These are phyloP conservation scores for Nitzschia sp. DNA, from an alignment of 108 stramenopile genomes.

Conservation along the genomic window DNA sequence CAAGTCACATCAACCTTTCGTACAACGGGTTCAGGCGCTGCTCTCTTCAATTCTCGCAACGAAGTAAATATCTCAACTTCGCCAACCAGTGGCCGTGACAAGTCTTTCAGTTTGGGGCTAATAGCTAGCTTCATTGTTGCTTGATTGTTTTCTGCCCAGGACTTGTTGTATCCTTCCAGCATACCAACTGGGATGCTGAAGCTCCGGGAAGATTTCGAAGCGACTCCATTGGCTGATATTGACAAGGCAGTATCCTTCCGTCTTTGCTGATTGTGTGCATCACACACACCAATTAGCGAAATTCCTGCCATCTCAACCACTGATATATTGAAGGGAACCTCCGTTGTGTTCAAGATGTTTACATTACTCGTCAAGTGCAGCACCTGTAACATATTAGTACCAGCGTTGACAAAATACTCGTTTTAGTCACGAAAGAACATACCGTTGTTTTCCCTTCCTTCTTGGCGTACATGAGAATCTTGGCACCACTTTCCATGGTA, in stretches of 20 bases:
- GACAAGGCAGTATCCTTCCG: conserved; percentile 9
- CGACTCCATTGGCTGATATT: conserved; percentile 12
- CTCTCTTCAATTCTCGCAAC: conserved; percentile 14
- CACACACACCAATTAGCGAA: conserved; percentile 17
- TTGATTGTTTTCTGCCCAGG: conserved; percentile 15
- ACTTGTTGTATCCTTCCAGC: neutral
- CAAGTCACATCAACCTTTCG: conserved; percentile 30
- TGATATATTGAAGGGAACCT: conserved; percentile 59
- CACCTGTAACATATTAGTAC: conserved; percentile 33
- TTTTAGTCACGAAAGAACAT: conserved; percentile 10
- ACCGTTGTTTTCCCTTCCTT: conserved; percentile 80
- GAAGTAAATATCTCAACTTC: conserved; percentile 12
- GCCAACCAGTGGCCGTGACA: neutral
- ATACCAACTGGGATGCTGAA: conserved; percentile 10
- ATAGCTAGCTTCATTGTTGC: conserved; percentile 7
- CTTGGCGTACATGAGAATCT: conserved; percentile 55
- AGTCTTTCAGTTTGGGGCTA: neutral
- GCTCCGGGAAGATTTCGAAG: conserved; percentile 11
- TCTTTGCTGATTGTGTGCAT: conserved; percentile 12
- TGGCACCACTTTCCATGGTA: conserved; percentile 34
- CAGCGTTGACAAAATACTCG: neutral
- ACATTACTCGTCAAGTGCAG: conserved; percentile 72
- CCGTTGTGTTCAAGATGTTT: conserved; percentile 57
- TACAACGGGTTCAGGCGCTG: conserved; percentile 1
- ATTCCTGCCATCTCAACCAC: neutral